Conservation (phyloP, 345 rosid genomes). For the Barbarea vulgaris region DNA sequence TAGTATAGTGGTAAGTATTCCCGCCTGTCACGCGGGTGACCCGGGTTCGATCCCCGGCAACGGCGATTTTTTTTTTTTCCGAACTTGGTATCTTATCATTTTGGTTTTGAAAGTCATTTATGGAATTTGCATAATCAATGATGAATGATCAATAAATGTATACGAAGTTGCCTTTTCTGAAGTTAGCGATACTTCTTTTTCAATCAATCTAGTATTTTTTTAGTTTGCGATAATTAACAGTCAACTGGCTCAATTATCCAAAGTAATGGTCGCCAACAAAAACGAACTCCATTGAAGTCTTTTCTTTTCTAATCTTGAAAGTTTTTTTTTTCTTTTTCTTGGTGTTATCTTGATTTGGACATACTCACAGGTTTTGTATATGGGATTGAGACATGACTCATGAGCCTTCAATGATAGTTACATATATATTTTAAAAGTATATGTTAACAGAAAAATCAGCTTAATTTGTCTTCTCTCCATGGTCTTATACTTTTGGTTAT, state of each 20-base stretch:
- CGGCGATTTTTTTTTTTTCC: conserved; percentile 44
- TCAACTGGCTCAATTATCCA: not conserved
- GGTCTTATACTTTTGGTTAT: not conserved
- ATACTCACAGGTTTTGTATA: not conserved
- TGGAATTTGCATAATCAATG: not conserved
- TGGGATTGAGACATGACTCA: not conserved
- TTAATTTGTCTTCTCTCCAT: not conserved
- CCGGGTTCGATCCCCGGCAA: conserved; percentile 96
- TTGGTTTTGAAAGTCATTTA: not conserved
- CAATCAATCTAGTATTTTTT: not conserved
- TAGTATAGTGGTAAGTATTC: not conserved
- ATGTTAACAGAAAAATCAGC: not conserved
- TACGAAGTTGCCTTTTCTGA: not conserved
- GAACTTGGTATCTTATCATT: not conserved
- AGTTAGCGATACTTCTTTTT: not conserved
- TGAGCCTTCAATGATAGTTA: too few relatives aligned
- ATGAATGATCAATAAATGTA: not conserved
- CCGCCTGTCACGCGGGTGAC: conserved; percentile 89
- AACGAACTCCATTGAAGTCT: not conserved
- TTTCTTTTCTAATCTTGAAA: not conserved
- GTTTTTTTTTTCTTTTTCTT: not conserved
- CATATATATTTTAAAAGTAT: not conserved
- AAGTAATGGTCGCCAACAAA: not conserved
- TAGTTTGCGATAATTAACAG: not conserved
- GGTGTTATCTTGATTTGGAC: not conserved